Base-by-base conservation (phyloP, 768 basidiomycete genomes). In the Coprinopsis cinerea region DNA sequence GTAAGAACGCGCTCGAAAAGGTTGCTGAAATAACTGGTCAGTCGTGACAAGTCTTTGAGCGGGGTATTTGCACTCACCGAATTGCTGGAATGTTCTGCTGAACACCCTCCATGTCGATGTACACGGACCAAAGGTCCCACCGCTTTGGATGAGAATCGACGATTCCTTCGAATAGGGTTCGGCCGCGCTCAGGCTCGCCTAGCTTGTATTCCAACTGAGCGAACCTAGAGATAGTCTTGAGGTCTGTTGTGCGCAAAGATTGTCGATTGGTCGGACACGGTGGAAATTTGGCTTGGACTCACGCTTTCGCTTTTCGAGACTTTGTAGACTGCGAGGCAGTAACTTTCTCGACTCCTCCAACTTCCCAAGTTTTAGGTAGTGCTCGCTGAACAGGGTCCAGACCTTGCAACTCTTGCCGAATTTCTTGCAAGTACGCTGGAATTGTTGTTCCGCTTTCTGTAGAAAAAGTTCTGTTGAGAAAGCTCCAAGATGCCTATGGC, bases 121-220 rank as follows among this genome's bases (percentile, higher is more conserved):
- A 99, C 44, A 97, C 73, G 34, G 85, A 88, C 95, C 96, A 98
- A 43, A 97, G 70, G 60, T 98, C 93, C 77, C 93, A 86, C 48
- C 92, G 81, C 67, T 94, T 97, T 2, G 92, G 86, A 70, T 97
- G 92, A 13, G 89, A 91, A 67, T 96, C 94, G 37, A 98, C 72
- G 55, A 99, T 90, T 37, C 95, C 96, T 62, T 98, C 95, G 53
- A 96, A 97, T 44, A 99, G 76, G 0, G 95, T 99, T 63, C 88
- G 88, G 24, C 94, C 96, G 41, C 96, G 82, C 64, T 99, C 96
- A 1, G 90, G 74, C 57, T 98, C 96, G 2, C 93, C 96, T 25
- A 85, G 72, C 63, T 88, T 94, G 68, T 97, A 99, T 64, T 99
- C 96, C 17, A 98, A 72, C 57, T 93, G 86, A 1, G 94, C 94